Base-by-base conservation (phyloP, 345 rosid genomes). In the rapeseed (Brassica napus) region DNA sequence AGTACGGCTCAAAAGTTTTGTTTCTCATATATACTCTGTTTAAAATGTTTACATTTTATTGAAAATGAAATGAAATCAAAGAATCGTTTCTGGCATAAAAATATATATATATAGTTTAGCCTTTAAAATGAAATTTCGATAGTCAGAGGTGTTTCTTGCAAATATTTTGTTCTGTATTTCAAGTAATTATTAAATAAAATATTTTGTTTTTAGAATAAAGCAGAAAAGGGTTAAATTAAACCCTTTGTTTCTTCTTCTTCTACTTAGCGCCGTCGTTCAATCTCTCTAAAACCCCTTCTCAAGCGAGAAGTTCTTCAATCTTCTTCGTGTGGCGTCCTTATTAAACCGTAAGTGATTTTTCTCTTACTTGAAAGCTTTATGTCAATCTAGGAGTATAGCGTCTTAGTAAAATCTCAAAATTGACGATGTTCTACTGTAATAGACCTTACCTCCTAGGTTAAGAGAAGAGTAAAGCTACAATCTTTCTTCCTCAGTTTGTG, bases 1-100 rank as follows among this genome's bases (percentile, higher is more conserved):
- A 67, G 32, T 28, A 37, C 52, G 59, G 61, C 77, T 72, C 60
- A 54, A 57, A 68, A 71, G 66, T 78, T 78, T 77, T 77, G 15
- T 16, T 44, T 11, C 1, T 18, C 10, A 8, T 60, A 18, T 69
- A 14, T n/a, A 61, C 39, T 47, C 3, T 44, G 2, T 49, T 39
- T 62, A 34, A 18, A 18, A 18, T 18, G 18, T 18, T 59, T 55
- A 18, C 68, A 14, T 71, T n/a, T n/a, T 12, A 49, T 6, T 32
- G 34, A 18, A 11, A 52, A 52, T 49, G 21, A 49, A 49, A 68
- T 59, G 63, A 77, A 68, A 42, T 44, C 21, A 15, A 16, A 15
- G 59, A 23, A 15, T 16, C 59, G 59, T 54, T 54, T 11, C 30
- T 15, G 9, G 8, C 59, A 54, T 16, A 54, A 54, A 54, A 15